phyloP scores from a whole-genome alignment of 352 stramenopile genomes.

The Phytophthora pseudosyringae region DNA sequence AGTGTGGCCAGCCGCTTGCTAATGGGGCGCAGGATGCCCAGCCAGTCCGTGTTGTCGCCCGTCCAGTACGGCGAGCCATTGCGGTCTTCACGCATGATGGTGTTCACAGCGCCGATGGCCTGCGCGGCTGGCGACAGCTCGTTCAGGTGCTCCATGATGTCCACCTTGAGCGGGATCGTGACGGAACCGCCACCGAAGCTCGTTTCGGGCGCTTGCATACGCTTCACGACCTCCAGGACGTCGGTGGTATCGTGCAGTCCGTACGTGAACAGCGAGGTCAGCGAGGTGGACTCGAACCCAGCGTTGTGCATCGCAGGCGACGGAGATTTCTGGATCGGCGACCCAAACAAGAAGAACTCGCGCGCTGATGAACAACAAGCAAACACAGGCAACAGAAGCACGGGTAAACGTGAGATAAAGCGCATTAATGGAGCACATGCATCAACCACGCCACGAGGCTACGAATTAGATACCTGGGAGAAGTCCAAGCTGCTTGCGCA shows the following conservation, averaged over 20 bases:
- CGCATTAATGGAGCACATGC: constrained; percentile 23
- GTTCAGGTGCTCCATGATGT: constrained; percentile 95
- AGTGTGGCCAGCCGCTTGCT: constrained; percentile 51
- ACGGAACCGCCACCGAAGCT: constrained; percentile 96
- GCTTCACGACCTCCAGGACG: constrained; percentile 48
- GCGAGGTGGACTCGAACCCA: constrained; percentile 86
- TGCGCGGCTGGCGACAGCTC: constrained; percentile 92
- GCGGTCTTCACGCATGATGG: constrained; percentile 86
- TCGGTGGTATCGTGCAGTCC: constrained; percentile 76
- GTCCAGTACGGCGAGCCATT: constrained; percentile 53
- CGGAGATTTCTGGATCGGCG: constrained; percentile 96
- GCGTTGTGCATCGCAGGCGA: constrained; percentile 98
- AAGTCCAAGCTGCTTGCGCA: constrained; percentile 84
- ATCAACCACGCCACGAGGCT: constrained; percentile 21
- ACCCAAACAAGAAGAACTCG: constrained; percentile 96
- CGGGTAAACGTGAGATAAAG: constrained; percentile 30
- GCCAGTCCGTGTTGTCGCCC: constrained; percentile 99
- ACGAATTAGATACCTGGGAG: constrained; percentile 75
- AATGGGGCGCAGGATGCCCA: constrained; percentile 96
- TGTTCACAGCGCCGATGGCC: constrained; percentile 99
- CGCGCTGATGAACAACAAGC: constrained; percentile 45
- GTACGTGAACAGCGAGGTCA: constrained; percentile 92
- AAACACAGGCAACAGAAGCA: constrained; percentile 20
- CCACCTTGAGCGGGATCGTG: constrained; percentile 98
- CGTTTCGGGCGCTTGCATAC: constrained; percentile 42